phyloP scores from a whole-genome alignment of 2,329 filamentous ascomycete species.

The Fusarium newnesense region DNA sequence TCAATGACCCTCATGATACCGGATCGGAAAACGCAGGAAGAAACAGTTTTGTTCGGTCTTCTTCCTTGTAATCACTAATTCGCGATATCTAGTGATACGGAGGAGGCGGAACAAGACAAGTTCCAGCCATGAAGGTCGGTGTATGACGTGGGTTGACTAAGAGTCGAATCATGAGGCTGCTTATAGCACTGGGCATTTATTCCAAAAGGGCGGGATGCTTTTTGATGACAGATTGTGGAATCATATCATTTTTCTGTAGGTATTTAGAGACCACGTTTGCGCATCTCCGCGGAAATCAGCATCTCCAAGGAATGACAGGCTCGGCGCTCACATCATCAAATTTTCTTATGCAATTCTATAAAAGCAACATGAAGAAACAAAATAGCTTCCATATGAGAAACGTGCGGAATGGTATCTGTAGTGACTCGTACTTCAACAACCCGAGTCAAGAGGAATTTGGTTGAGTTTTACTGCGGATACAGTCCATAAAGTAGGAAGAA shows the following conservation, averaged over 20 bases:
- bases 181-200: not conserved
- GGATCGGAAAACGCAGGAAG: not conserved
- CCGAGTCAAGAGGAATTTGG: accelerated
- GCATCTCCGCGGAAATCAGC: slow-evolving; percentile 25
- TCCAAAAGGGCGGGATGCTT: slow-evolving; percentile 3
- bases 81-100: too few relatives aligned
- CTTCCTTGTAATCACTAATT: not conserved
- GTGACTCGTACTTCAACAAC: not conserved
- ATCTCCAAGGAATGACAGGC: slow-evolving; percentile 7
- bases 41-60: not conserved
- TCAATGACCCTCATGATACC: not conserved
- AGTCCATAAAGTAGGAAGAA: not conserved
- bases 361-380: not conserved
- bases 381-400: not conserved
- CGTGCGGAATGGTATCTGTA: accelerated
- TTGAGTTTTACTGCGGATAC: not conserved
- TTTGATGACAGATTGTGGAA: slow-evolving; percentile 10
- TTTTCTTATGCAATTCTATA: not conserved
- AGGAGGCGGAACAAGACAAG: not conserved
- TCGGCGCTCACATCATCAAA: not conserved
- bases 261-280: not conserved
- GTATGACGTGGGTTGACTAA: not conserved
- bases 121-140: not conserved
- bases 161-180: not conserved
- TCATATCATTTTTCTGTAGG: slow-evolving; percentile 18